Evolutionary conservation across 2,329 filamentous ascomycete species (phyloP), one percentile per base, ranked within the genome.

Genomic region (Pseudogymnoascus sp.): DNA sequence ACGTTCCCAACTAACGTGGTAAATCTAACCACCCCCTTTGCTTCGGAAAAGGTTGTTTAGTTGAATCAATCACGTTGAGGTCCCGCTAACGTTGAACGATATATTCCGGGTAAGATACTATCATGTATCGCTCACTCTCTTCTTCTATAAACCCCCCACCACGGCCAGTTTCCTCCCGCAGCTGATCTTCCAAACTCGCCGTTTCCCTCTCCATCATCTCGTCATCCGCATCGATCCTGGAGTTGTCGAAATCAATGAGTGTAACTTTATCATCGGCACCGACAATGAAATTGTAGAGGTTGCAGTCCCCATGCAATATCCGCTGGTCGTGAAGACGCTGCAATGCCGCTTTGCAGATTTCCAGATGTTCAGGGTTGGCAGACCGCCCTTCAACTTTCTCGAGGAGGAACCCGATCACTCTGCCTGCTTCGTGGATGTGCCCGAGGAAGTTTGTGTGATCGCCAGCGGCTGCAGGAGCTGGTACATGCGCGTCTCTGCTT

Each of bases 231-330:
- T 41, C 38, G 5, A 41, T 12, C 19, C 23, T 41, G 10, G 38
- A 18, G 5, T 21, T 13, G 10, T 71, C 70, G 66, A 73, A 73
- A 63, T 73, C 71, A 35, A 73, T 21, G 3, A 72, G 65, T 33
- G 64, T 69, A 21, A 67, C 66, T 59, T 63, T 63, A 39, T 64
- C 66, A 55, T 67, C 63, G 48, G 18, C 19, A 8, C 41, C 62
- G 61, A 72, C 64, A 52, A 75, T 61, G 62, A 74, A 75, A 63
- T 73, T 76, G 59, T 74, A 67, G 59, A 69, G 67, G 63, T 75
- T 74, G 33, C 70, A 66, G 63, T 75, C 74, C 12, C 71, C 70
- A 65, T 74, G 71, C 28, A 72, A 23, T 45, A 73, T 37, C 33
- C 70, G 67, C 35, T 70, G 58, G 18, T 61, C 28, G 60, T 72